These are phyloP conservation scores for Coelastrella sp. DNA, from an alignment of 139 green algal species.

Conservation along the genomic window DNA sequence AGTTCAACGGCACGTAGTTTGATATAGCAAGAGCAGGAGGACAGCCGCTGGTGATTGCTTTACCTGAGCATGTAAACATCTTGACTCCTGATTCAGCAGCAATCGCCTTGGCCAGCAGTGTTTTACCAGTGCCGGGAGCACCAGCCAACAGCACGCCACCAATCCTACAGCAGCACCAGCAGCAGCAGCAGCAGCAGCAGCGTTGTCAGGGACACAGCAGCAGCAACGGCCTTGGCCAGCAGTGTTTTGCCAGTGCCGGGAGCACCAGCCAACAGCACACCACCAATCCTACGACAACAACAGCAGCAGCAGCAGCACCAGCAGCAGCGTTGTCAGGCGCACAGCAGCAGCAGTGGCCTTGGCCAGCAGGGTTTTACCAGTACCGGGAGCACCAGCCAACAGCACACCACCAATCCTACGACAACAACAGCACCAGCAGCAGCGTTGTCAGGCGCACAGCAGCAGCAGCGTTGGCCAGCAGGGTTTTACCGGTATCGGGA, in stretches of 20 bases:
- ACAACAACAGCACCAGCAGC: too few relatives aligned
- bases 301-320: background rate
- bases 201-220: slow-evolving; percentile 54
- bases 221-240: background rate
- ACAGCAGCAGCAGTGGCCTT: too few relatives aligned
- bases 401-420: too few relatives aligned
- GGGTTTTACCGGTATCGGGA: too few relatives aligned
- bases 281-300: too few relatives aligned
- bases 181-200: slow-evolving; percentile 40
- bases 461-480: too few relatives aligned
- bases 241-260: background rate
- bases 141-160: slow-evolving; percentile 72
- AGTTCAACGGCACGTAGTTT: too few relatives aligned
- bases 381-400: too few relatives aligned
- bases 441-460: too few relatives aligned
- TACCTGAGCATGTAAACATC: slow-evolving; percentile 77
- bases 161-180: slow-evolving; percentile 60
- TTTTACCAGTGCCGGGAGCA: slow-evolving; percentile 93
- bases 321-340: too few relatives aligned
- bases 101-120: slow-evolving; percentile 97
- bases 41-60: background rate
- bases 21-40: background rate
- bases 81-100: slow-evolving; percentile 95
- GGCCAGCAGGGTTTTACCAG: too few relatives aligned
- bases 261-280: too few relatives aligned